Evolutionary conservation across 2,329 filamentous ascomycete species (phyloP).

Genomic region (Lithohypha guttulata): DNA sequence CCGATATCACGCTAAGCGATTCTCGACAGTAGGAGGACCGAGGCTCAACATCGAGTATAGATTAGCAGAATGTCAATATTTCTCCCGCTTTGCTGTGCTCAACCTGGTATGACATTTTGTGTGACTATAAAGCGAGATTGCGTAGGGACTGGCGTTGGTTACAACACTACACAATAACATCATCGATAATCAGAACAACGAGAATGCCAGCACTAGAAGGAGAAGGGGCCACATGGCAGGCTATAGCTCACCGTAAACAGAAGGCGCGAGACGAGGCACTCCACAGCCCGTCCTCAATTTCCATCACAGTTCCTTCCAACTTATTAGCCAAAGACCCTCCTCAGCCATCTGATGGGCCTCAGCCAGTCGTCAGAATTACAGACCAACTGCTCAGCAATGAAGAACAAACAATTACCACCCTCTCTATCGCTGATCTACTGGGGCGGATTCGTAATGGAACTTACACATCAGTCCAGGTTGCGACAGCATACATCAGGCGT

Average conservation of each 20-base stretch:
- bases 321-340: conserved; percentile 19
- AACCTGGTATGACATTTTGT: too few species aligned
- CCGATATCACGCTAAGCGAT: too few species aligned
- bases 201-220: not conserved
- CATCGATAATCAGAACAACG: too few species aligned
- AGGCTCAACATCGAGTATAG: too few species aligned
- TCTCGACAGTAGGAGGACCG: too few species aligned
- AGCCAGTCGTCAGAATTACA: conserved; percentile 39
- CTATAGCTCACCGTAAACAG: conserved; percentile 31
- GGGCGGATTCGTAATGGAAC: conserved; percentile 26
- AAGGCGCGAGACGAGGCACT: conserved; percentile 21
- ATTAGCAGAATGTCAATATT: too few species aligned
- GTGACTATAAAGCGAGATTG: too few species aligned
- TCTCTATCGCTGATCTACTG: conserved; percentile 41
- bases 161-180: too few species aligned
- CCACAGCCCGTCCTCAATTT: conserved; percentile 26
- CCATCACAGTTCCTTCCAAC: conserved; percentile 27
- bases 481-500: conserved; percentile 44
- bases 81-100: too few species aligned
- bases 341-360: conserved; percentile 10
- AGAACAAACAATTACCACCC: conserved; percentile 16
- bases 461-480: conserved; percentile 36
- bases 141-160: too few species aligned
- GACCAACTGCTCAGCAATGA: conserved; percentile 33
- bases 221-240: conserved; percentile 16